Conservation (phyloP, 768 basidiomycete genomes). For the Lactarius deliciosus region DNA sequence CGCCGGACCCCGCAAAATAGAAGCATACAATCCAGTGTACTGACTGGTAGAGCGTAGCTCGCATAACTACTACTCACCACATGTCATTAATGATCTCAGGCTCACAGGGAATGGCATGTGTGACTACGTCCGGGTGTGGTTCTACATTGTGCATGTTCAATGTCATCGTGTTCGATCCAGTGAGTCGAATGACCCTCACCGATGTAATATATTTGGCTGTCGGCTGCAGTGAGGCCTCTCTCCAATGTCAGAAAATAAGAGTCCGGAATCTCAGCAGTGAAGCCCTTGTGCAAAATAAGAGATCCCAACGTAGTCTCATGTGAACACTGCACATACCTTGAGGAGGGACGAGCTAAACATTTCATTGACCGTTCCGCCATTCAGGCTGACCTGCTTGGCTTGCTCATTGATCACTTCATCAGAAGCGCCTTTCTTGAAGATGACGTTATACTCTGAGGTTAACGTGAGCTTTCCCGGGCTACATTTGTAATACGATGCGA, state of each 20-base stretch:
- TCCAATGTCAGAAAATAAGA: slow-evolving; percentile 38
- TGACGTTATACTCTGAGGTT: slow-evolving; percentile 50
- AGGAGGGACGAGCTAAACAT: slow-evolving; percentile 41
- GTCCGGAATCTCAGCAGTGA: slow-evolving; percentile 43
- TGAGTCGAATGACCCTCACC: slow-evolving; percentile 37
- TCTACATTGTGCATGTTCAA: slow-evolving; percentile 36
- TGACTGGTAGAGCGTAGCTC: background rate
- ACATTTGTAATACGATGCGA: background rate
- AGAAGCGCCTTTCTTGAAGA: slow-evolving; percentile 50
- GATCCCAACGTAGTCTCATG: background rate
- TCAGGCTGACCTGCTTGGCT: slow-evolving; percentile 38
- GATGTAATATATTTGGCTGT: slow-evolving; percentile 46
- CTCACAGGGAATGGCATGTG: slow-evolving; percentile 31
- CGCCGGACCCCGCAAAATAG: background rate
- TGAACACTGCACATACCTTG: slow-evolving; percentile 6
- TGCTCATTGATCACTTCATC: slow-evolving; percentile 45
- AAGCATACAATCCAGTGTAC: background rate
- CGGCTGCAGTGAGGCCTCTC: slow-evolving; percentile 31
- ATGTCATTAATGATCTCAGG: too few species aligned
- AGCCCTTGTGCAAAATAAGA: slow-evolving; percentile 38
- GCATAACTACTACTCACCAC: background rate
- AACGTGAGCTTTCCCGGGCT: slow-evolving; percentile 27
- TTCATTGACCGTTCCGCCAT: slow-evolving; percentile 48
- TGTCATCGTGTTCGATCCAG: background rate
- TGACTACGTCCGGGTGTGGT: slow-evolving; percentile 45